Base-by-base conservation (phyloP, 2,329 filamentous ascomycete genomes). In the Beauveria brongniartii region DNA sequence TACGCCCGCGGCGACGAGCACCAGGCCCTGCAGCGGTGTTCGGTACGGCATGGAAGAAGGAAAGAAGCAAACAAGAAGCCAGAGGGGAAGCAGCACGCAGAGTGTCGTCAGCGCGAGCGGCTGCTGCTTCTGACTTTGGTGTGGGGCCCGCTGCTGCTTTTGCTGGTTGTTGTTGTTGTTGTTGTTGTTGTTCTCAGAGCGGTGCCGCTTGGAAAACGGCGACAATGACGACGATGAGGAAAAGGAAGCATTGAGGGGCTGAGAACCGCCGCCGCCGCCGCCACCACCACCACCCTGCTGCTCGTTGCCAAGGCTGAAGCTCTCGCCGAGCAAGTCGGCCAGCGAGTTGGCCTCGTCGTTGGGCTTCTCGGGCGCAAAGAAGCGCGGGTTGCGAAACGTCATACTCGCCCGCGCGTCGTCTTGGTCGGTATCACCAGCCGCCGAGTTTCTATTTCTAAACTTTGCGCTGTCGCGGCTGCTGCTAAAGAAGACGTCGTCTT, bases 331-430 rank as follows among this genome's bases (percentile, higher is more conserved):
- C 20, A 80, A 64, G 34, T 80, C 77, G 0, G 78, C 77, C 60
- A 82, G 61, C 1, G 73, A 71, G 60, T 74, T 77, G 3, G 77
- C 69, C 52, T 79, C 77, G 47, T 78, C 77, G 48, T 73, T 72
- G 34, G 34, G 34, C 7, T 72, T 68, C 14, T 73, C 66, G 1
- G 77, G 75, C 4, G 84, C 83, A 70, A 85, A 87, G 72, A 86
- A 82, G n/a, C 73, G 81, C 2, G 83, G 84, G 52, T 84, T 82
- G 62, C 84, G 80, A 58, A 87, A 86, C 37, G 80, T 72, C 41
- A 76, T 76, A 3, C 62, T 37, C 34, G 34, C 34, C 34, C 16
- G 34, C 14, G 34, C 14, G 5, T 16, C 34, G 34, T 37, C 34
- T 1, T 16, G 12, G 14, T 37, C 14, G 5, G 16, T 16, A 10